A percentile compares a stretch with the other conserved stretches of the same genome.
phyloP scores from a whole-genome alignment of 192 early-diverging fungal genomes.

The Umbelopsis isabellina region DNA sequence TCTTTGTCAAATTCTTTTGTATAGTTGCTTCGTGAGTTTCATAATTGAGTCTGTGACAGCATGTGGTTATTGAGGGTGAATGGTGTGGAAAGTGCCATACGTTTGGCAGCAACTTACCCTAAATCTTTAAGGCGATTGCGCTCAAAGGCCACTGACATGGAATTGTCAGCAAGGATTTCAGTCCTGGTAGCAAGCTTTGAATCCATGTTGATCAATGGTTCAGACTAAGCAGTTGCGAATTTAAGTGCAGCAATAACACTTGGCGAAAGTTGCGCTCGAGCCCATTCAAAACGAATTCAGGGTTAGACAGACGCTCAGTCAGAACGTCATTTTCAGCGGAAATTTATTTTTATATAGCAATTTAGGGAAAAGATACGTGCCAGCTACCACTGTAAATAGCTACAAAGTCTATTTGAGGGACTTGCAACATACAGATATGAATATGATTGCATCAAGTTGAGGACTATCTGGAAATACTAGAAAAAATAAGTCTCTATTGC shows the following conservation, averaged over 20 bases:
- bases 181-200: constrained; percentile 42
- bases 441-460: neutral
- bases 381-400: too few relatives aligned
- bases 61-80: neutral
- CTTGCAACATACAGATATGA: too few relatives aligned
- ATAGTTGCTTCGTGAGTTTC: constrained; percentile 58
- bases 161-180: constrained; percentile 60
- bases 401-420: too few relatives aligned
- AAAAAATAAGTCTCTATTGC: too few relatives aligned
- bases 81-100: neutral
- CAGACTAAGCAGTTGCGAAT: neutral
- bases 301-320: too few relatives aligned
- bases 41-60: constrained; percentile 48
- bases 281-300: too few relatives aligned
- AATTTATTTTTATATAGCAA: too few relatives aligned
- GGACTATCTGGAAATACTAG: neutral
- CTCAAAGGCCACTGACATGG: constrained; percentile 57
- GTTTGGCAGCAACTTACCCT: constrained; percentile 8
- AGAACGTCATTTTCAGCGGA: too few relatives aligned
- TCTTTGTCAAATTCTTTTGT: constrained; percentile 49
- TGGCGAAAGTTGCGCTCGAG: too few relatives aligned
- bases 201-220: constrained; percentile 31
- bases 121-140: constrained; percentile 51
- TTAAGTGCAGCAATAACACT: too few relatives aligned
- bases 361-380: too few relatives aligned